phyloP scores from a whole-genome alignment of 2,329 filamentous ascomycete genomes.

The Phaeosphaeria sp. region DNA sequence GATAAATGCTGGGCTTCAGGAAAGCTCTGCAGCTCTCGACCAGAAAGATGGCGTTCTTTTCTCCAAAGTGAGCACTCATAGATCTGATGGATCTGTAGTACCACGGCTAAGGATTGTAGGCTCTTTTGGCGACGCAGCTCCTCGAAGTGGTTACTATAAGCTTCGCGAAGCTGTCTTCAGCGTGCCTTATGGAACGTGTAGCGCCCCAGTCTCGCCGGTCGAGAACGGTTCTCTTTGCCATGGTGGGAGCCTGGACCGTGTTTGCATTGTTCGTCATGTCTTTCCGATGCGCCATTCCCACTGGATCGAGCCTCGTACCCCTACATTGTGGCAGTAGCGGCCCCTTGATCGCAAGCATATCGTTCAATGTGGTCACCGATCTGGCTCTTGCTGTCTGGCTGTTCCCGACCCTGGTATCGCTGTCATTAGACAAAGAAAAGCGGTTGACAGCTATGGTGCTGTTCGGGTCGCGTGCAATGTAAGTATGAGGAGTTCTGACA shows the following conservation, averaged over 20 bases:
- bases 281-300: constrained; percentile 21
- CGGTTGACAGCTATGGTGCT: constrained; percentile 13
- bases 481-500: background rate
- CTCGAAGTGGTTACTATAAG: constrained; percentile 19
- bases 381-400: constrained; percentile 32
- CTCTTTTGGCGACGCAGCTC: constrained; percentile 16
- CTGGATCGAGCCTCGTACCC: constrained; percentile 21
- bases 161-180: constrained; percentile 24
- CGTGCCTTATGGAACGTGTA: constrained; percentile 25
- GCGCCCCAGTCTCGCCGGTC: constrained; percentile 18
- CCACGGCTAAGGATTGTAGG: constrained; percentile 10
- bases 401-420: constrained; percentile 25
- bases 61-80: constrained; percentile 17
- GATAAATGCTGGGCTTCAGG: constrained; percentile 24
- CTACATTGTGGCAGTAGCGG: constrained; percentile 18
- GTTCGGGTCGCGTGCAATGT: constrained; percentile 24
- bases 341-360: constrained; percentile 22
- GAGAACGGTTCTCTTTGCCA: constrained; percentile 15
- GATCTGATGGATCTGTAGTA: background rate
- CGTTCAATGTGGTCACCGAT: constrained; percentile 30
- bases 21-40: constrained; percentile 7
- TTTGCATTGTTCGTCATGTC: constrained; percentile 10
- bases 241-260: constrained; percentile 16
- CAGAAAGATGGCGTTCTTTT: constrained; percentile 8
- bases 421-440: constrained; percentile 23